phyloP scores from a whole-genome alignment of 2,329 filamentous ascomycete species.

The Sordariomycetes sp. region DNA sequence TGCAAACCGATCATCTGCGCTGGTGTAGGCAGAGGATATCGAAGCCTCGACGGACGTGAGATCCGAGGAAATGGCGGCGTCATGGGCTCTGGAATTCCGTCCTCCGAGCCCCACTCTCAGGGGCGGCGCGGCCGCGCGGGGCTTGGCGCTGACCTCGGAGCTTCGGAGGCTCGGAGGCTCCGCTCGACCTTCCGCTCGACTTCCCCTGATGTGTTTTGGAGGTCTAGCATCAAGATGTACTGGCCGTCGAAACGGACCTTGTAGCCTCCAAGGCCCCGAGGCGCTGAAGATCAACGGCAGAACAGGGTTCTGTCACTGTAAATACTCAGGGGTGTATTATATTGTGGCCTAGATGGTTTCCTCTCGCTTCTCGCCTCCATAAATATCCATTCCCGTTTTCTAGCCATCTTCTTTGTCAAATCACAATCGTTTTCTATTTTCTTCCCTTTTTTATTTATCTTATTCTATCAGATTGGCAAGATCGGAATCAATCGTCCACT shows the following conservation, averaged over 20 bases:
- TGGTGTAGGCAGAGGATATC: not conserved
- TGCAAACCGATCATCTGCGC: not conserved
- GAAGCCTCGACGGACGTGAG: not conserved
- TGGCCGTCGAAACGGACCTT: not conserved
- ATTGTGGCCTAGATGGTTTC: not conserved
- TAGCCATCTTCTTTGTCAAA: not conserved
- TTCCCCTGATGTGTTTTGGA: not conserved
- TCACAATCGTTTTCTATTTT: not conserved
- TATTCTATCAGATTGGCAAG: too few species aligned
- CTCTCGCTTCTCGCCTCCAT: not conserved
- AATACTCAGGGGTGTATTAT: not conserved
- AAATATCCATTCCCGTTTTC: not conserved
- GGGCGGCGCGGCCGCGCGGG: not conserved
- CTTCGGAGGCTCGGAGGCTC: conserved; percentile 2
- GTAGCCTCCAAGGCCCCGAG: not conserved
- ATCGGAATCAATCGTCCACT: not conserved
- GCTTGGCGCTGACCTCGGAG: not conserved
- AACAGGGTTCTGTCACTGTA: not conserved
- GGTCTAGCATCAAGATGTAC: not conserved
- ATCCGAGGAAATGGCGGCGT: not conserved
- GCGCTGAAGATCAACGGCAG: not conserved
- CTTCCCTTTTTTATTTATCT: not conserved
- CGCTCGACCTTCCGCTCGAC: not conserved
- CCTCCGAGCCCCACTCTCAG: not conserved
- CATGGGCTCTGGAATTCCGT: not conserved